phyloP scores from a whole-genome alignment of 495 filamentous ascomycete species.

The Aspergillus carlsbadensis region DNA sequence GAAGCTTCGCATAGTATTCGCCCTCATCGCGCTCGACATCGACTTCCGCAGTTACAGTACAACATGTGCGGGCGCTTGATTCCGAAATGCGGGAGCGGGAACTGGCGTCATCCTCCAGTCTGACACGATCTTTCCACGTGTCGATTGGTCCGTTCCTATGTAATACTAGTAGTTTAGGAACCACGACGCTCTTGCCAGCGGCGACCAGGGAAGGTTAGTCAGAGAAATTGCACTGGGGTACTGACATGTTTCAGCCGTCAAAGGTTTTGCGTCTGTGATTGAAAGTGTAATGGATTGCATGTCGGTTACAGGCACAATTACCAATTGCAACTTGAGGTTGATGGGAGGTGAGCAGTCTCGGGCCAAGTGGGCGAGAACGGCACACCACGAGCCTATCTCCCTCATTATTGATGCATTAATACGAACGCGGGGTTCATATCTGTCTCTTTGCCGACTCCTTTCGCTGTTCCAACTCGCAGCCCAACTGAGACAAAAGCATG shows the following conservation, averaged over 20 bases:
- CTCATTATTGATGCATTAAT: neutral
- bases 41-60: constrained; percentile 27
- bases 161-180: constrained; percentile 30
- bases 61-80: constrained; percentile 25
- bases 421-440: neutral
- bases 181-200: constrained; percentile 25
- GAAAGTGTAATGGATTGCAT: constrained; percentile 22
- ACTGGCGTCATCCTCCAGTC: constrained; percentile 30
- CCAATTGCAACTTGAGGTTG: constrained; percentile 24
- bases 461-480: too few species aligned
- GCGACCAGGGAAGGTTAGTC: constrained; percentile 24
- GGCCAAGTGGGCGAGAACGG: constrained; percentile 46
- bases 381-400: constrained; percentile 1
- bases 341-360: constrained; percentile 36
- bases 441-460: too few species aligned
- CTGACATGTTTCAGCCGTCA: constrained; percentile 15
- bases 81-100: constrained; percentile 17
- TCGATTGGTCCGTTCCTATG: constrained; percentile 21
- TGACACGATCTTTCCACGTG: constrained; percentile 14
- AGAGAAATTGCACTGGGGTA: constrained; percentile 24
- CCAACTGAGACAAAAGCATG: too few species aligned
- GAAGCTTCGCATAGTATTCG: constrained; percentile 23
- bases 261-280: neutral
- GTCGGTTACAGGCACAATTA: constrained; percentile 27
- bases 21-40: constrained; percentile 30